Percentiles rank a stretch among this genome's conserved stretches.
Evolutionary conservation across 2,329 filamentous ascomycete genomes (phyloP).

Genomic region (Epichloe elymi): DNA sequence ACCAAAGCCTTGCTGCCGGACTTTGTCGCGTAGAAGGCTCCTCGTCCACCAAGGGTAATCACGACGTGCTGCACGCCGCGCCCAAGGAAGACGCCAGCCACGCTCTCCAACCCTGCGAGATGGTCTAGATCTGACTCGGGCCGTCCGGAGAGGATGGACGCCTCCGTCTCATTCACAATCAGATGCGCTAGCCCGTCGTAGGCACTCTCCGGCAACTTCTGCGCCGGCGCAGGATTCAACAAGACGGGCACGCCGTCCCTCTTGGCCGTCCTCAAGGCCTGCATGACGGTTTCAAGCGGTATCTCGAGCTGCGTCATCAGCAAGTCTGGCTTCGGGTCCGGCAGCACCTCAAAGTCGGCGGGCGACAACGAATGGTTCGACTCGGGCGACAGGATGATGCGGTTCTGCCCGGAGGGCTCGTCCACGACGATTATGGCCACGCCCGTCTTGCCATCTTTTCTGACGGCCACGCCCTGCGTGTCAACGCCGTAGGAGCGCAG

Average conservation of each 20-base stretch:
- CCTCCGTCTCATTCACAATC: conserved; percentile 85
- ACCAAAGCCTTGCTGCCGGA: conserved; percentile 34
- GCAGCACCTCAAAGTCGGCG: conserved; percentile 21
- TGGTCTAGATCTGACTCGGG: conserved; percentile 35
- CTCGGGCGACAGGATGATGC: conserved; percentile 61
- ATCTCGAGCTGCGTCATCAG: conserved; percentile 72
- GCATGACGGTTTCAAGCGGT: conserved; percentile 50
- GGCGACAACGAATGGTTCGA: conserved; percentile 46
- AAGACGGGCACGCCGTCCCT: conserved; percentile 46
- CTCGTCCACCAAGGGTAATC: conserved; percentile 70
- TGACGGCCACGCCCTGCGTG: conserved; percentile 35
- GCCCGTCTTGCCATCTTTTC: conserved; percentile 42
- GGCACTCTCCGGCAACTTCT: conserved; percentile 49
- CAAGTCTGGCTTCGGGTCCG: conserved; percentile 38
- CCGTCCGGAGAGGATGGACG: conserved; percentile 53
- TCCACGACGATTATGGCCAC: conserved; percentile 68
- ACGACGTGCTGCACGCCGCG: conserved; percentile 65
- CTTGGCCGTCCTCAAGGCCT: conserved; percentile 40
- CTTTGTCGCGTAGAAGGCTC: conserved; percentile 52
- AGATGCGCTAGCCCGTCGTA: conserved; percentile 62
- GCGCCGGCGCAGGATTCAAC: conserved; percentile 75
- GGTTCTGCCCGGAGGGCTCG: conserved; percentile 57
- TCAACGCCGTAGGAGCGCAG: conserved; percentile 51
- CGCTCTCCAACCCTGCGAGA: conserved; percentile 28
- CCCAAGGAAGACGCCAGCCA: conserved; percentile 48